Conservation (phyloP, 2,329 filamentous ascomycete genomes). For the Aspergillus neoniger region DNA sequence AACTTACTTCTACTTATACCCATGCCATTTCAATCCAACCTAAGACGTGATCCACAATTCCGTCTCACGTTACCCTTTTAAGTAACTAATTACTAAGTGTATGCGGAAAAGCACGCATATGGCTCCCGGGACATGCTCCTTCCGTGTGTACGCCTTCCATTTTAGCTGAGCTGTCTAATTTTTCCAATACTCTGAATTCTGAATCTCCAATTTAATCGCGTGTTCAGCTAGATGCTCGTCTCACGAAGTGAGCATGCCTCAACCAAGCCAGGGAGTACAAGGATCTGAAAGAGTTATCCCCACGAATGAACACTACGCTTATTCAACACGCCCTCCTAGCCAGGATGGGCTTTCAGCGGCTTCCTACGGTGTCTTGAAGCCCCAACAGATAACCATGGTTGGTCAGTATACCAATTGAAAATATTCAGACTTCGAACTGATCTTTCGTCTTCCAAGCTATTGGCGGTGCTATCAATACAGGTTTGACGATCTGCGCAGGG, state of each 20-base stretch:
- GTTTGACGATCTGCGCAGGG: conserved; percentile 33
- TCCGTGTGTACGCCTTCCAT: background rate
- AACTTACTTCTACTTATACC: background rate
- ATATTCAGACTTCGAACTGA: background rate
- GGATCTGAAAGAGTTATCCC: background rate
- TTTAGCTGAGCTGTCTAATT: background rate
- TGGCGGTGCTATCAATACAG: conserved; percentile 35
- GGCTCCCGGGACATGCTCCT: background rate
- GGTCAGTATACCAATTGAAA: conserved; percentile 19
- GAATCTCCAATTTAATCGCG: too few relatives aligned
- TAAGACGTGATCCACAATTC: background rate
- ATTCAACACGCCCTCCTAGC: background rate
- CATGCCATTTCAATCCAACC: background rate
- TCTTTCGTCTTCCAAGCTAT: conserved; percentile 26
- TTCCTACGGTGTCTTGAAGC: conserved; percentile 12
- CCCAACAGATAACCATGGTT: conserved; percentile 24
- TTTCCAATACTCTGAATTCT: background rate
- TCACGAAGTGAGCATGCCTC: background rate
- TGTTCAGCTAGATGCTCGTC: background rate
- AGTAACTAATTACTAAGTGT: background rate
- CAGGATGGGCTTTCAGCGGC: background rate
- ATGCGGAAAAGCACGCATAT: background rate
- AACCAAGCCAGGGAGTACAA: background rate
- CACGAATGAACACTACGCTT: background rate
- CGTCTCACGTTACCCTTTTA: background rate